Conservation (phyloP, 148 eudicot genomes). For the Rhododendron vialii region DNA sequence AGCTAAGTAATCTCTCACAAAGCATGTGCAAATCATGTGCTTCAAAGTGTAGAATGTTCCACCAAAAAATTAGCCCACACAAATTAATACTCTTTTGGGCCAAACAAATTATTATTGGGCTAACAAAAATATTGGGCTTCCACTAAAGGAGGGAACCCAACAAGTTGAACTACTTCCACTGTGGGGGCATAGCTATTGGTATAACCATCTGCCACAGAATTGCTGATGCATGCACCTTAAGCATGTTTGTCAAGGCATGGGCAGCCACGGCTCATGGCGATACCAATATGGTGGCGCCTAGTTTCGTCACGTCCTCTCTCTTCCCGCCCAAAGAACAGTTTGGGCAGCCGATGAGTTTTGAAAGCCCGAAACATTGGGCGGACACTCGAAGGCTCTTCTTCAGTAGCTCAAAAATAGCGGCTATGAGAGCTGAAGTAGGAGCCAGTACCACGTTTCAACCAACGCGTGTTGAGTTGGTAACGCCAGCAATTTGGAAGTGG, state of each 20-base stretch:
- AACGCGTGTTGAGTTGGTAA: slow-evolving; percentile 28
- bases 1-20: too few relatives aligned
- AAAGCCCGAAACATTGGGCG: neutral
- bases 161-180: slow-evolving; percentile 13
- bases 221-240: slow-evolving; percentile 27
- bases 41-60: too few relatives aligned
- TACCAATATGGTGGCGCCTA: slow-evolving; percentile 8
- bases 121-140: too few relatives aligned
- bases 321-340: slow-evolving; percentile 22
- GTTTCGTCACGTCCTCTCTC: slow-evolving; percentile 19
- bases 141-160: too few relatives aligned
- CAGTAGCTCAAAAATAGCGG: too few relatives aligned
- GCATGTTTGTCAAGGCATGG: slow-evolving; percentile 34
- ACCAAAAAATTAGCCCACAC: too few relatives aligned
- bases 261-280: slow-evolving; percentile 14
- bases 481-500: slow-evolving; percentile 35
- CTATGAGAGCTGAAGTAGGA: too few relatives aligned
- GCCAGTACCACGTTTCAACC: neutral
- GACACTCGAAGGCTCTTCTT: too few relatives aligned
- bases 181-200: slow-evolving; percentile 42
- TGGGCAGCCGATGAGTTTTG: neutral
- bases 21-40: too few relatives aligned
- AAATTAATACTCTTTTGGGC: too few relatives aligned
- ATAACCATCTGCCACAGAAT: slow-evolving; percentile 29
- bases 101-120: too few relatives aligned